Evolutionary conservation across 345 rosid genomes (phyloP), one percentile per base, ranked within the genome.

Genomic region (Corchorus olitorius): DNA sequence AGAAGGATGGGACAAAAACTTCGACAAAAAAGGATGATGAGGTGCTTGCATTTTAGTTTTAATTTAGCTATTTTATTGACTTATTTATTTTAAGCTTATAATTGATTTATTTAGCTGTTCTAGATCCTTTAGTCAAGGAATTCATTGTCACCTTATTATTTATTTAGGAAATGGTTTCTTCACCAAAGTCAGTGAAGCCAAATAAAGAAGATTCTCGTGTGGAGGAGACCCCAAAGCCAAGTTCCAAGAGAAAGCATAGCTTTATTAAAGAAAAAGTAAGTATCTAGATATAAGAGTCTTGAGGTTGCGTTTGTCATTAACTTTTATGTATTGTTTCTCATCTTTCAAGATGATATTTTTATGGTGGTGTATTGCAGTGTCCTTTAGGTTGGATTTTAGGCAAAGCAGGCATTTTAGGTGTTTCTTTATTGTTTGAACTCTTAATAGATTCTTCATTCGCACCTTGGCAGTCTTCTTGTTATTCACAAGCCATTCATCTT

Each of bases 161-260:
- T 43, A 27, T 79, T 70, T 79, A 87, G 93, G 92, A 84, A 77
- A 85, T 77, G 81, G 70, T 73, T 76, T 82, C 90, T 77, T 84
- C 97, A 53, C 84, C 84, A 52, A 94, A 92, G 84, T 79, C 89
- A 2, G 82, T 79, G 74, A 91, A 90, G 79, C 75, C 76, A 71
- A 79, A 72, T 27, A 85, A 82, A 82, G 93, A 85, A 78, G 88
- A 75, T 54, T 84, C 76, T 65, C 88, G 78, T 14, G 27, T 50
- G 64, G 88, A 84, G 81, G 97, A 87, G 75, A 90, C 83, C 73
- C 84, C 94, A n/a, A 83, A 86, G 87, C 75, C 88, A 65, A 81
- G 72, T 80, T 41, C 80, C 66, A 94, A 89, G 89, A 84, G 93
- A 77, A 94, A 85, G 83, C 90, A 80, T 15, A 80, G 88, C 66